phyloP scores from a whole-genome alignment of 2,329 filamentous ascomycete genomes.

The Fusarium xylarioides region DNA sequence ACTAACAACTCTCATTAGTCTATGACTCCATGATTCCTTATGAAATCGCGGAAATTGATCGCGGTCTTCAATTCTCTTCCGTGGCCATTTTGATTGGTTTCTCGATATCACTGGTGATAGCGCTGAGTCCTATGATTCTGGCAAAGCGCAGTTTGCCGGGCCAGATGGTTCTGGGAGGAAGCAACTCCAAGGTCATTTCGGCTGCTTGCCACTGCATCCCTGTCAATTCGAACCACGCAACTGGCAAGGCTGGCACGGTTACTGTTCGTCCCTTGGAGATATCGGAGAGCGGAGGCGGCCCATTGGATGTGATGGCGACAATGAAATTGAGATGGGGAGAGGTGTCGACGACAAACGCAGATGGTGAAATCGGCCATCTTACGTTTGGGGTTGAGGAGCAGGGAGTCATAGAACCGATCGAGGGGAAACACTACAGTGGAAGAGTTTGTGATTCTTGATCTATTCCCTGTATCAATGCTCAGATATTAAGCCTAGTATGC shows the following conservation, averaged over 20 bases:
- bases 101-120: neutral
- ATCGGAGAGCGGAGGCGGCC: rapidly evolving
- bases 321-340: neutral
- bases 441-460: rapidly evolving
- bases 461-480: rapidly evolving
- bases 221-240: rapidly evolving
- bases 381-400: neutral
- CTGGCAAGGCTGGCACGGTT: rapidly evolving
- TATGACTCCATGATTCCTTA: neutral
- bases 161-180: neutral
- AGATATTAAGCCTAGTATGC: neutral
- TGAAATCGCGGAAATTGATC: neutral
- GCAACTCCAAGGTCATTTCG: neutral
- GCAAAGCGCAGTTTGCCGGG: neutral
- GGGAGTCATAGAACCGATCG: rapidly evolving
- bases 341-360: rapidly evolving
- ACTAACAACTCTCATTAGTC: neutral
- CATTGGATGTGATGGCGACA: neutral
- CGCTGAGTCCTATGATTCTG: neutral
- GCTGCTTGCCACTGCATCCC: neutral
- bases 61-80: neutral
- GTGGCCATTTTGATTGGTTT: neutral
- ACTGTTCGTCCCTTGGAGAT: neutral
- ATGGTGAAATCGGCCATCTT: neutral
- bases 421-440: neutral